Percentiles rank a stretch among this genome's conserved stretches.
Evolutionary conservation across 208 protist genomes (phyloP).

Genomic region (Leishmania turanica): DNA sequence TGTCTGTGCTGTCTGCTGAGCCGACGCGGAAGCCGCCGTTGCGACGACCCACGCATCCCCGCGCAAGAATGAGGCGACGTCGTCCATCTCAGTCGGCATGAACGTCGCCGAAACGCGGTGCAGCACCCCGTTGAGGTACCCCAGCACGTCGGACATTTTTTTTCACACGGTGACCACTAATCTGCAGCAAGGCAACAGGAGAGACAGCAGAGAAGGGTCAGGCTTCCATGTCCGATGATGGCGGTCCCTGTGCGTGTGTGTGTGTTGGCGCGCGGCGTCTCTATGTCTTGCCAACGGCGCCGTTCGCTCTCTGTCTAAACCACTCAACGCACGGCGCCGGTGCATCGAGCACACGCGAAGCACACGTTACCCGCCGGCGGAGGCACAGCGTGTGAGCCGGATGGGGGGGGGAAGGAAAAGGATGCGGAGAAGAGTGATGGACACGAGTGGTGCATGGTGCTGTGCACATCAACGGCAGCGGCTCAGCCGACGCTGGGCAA

Average conservation of each 20-base stretch:
- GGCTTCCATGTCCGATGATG: not conserved
- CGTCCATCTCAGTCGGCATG: slow-evolving; percentile 57
- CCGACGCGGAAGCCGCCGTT: not conserved
- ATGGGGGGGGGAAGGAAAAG: not conserved
- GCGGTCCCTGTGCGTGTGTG: not conserved
- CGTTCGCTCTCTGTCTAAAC: not conserved
- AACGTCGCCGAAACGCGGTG: slow-evolving; percentile 57
- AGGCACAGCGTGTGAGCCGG: not conserved
- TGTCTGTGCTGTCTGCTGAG: not conserved
- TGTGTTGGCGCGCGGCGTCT: not conserved
- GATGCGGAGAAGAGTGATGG: not conserved
- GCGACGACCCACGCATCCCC: slow-evolving; percentile 23
- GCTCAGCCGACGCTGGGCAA: not conserved
- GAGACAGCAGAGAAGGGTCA: not conserved
- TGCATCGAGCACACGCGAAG: not conserved
- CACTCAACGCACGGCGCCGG: not conserved
- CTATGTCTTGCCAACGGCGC: not conserved
- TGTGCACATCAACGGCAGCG: not conserved
- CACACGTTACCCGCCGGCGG: not conserved
- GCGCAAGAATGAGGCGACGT: slow-evolving; percentile 61
- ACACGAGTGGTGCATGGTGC: not conserved
- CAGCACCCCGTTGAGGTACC: slow-evolving; percentile 44
- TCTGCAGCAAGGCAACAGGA: not conserved
- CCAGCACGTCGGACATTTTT: slow-evolving; percentile 68
- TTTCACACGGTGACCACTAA: not conserved